These are phyloP conservation scores for Leptographium wingfieldii DNA, from an alignment of 2,329 filamentous ascomycete species.

Conservation along the genomic window DNA sequence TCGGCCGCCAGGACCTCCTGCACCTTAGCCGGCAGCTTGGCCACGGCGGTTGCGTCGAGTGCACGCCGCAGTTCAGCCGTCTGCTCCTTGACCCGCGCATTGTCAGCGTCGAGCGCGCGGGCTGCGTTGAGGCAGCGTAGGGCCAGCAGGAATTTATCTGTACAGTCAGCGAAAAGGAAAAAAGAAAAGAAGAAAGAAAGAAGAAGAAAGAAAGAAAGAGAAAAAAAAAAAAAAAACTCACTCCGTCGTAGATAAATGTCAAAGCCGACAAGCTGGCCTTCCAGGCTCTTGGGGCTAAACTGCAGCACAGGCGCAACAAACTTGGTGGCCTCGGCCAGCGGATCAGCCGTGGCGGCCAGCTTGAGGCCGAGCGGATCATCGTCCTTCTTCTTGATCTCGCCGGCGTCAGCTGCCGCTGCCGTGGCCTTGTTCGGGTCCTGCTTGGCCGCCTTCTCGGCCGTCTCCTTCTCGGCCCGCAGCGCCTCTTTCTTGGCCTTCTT, in stretches of 20 bases:
- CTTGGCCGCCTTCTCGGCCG: constrained; percentile 65
- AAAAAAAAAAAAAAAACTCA: constrained; percentile 32
- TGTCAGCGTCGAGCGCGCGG: constrained; percentile 51
- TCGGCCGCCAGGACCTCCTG: constrained; percentile 56
- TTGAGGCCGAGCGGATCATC: constrained; percentile 74
- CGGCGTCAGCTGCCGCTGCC: constrained; percentile 41
- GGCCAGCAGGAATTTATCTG: constrained; percentile 79
- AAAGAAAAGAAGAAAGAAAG: not conserved
- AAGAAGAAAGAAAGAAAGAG: not conserved
- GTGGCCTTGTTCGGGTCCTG: constrained; percentile 72
- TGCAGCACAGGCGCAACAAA: constrained; percentile 74
- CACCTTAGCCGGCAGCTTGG: constrained; percentile 51
- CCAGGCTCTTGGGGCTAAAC: constrained; percentile 65
- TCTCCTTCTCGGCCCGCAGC: constrained; percentile 60
- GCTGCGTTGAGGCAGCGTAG: constrained; percentile 74
- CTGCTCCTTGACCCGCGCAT: constrained; percentile 67
- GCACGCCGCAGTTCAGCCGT: constrained; percentile 54
- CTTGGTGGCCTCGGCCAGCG: constrained; percentile 76
- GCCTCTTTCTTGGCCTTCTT: constrained; percentile 72
- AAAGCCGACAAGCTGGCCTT: constrained; percentile 75
- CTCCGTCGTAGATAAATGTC: constrained; percentile 78
- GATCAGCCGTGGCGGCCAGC: constrained; percentile 68
- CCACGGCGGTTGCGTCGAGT: constrained; percentile 37
- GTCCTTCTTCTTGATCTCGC: constrained; percentile 70
- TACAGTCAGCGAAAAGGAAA: not conserved